Base-by-base conservation (phyloP, 2,329 filamentous ascomycete species). In the Anthostomella pinea region DNA sequence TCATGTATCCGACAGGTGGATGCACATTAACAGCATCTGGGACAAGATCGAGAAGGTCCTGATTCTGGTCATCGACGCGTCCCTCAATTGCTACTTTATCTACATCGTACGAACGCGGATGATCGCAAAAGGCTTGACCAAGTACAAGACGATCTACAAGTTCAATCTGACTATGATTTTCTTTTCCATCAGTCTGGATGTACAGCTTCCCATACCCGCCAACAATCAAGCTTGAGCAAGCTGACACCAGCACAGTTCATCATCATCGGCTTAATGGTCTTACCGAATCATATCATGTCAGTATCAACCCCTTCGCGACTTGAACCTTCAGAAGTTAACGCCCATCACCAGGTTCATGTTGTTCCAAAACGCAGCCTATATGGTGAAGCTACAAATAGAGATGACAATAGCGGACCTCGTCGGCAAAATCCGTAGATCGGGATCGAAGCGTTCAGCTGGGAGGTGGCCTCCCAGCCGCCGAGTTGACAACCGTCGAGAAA, bases 311-410 rank as follows among this genome's bases (percentile, higher is more conserved):
- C 24, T 21, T 2, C 10, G 3, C 13, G 19, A 15, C n/a, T n/a
- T n/a, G n/a, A n/a, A n/a, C n/a, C n/a, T n/a, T n/a, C n/a, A 8
- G 13, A 18, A n/a, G n/a, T 24, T 41, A 24, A 41, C 21, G 9
- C 11, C 3, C 6, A 10, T 20, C 18, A 22, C 4, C 23, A 54
- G 50, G 6, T 71, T 72, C 43, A 66, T 73, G 41, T 69, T 73
- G 47, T 72, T 75, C 48, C 70, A 74, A 37, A 71, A 72, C 0
- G 57, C 75, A 4, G 70, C 70, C 9, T 75, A 74, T 46, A 63
- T 69, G n/a, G 69, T 74, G 30, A 75, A 75, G 38, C 61, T 75
- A 23, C 69, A 75, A 45, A 75, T 75, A 43, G 72, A 75, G 48
- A 68, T 75, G 64, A 66, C 66, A 9, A 74, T 75, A 70, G 70